Evolutionary conservation across 2,329 filamentous ascomycete genomes (phyloP).

Genomic region (Lojkania enalia): DNA sequence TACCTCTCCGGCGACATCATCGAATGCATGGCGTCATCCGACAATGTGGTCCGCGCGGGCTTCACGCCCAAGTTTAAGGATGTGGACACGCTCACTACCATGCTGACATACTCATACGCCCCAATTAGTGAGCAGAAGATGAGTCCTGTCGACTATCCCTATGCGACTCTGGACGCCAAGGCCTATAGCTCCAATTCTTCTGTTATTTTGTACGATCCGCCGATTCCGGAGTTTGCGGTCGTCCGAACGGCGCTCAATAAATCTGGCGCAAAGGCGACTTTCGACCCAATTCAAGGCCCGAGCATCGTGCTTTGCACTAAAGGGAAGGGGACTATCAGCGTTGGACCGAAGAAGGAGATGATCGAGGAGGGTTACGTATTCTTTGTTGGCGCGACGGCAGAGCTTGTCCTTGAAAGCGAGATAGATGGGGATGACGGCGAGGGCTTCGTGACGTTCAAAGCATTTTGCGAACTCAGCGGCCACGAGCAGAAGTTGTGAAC

Average conservation of each 20-base stretch:
- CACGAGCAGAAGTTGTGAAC: constrained; percentile 36
- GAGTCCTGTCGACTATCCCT: constrained; percentile 80
- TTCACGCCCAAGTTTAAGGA: constrained; percentile 99
- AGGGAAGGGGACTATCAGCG: constrained; percentile 80
- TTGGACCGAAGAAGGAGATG: constrained; percentile 79
- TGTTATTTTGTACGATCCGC: constrained; percentile 83
- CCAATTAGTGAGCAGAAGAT: constrained; percentile 97
- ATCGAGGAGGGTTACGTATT: constrained; percentile 57
- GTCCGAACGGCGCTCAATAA: constrained; percentile 75
- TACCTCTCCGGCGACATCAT: constrained; percentile 94
- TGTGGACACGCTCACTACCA: constrained; percentile 80
- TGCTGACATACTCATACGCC: constrained; percentile 94
- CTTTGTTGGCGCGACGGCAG: constrained; percentile 81
- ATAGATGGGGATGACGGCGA: constrained; percentile 55
- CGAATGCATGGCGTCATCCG: constrained; percentile 98
- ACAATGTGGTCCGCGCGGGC: constrained; percentile 96
- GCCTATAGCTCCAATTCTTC: constrained; percentile 79
- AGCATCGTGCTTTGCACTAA: constrained; percentile 91
- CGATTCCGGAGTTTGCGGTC: constrained; percentile 94
- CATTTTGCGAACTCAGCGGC: constrained; percentile 77
- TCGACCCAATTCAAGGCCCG: constrained; percentile 83
- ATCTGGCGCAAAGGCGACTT: constrained; percentile 77
- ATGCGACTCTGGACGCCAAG: constrained; percentile 76
- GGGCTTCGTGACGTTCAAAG: constrained; percentile 85
- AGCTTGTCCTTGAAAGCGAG: constrained; percentile 73